Evolutionary conservation across 176 grass and related monocot genomes (phyloP), one percentile per base, ranked within the genome.

Genomic region (Ensete glaucum): DNA sequence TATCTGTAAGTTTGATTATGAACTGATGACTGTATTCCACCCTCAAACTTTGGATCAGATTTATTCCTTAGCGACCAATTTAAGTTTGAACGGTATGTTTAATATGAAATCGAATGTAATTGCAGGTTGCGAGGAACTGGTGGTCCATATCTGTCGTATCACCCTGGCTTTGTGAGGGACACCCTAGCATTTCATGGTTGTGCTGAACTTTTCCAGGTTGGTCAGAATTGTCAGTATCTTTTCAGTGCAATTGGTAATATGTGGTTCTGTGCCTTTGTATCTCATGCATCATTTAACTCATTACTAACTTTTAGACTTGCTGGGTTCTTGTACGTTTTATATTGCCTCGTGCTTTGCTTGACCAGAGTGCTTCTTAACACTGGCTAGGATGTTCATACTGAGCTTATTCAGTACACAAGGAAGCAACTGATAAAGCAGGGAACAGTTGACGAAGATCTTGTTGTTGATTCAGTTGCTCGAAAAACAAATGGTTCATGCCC

Each of bases 111-210:
- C 65, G 10, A 62, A 14, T 76, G 9, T 9, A 12, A 74, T 82
- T 91, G 76, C 85, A 99, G 95, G 77, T 85, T 99, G 79, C 84
- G 83, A 58, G 84, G 82, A 79, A 91, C 85, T 74, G 90, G 88
- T 14, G 51, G 27, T 81, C 90, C 90, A 55, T 94, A 99, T 89
- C 78, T 99, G 34, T 88, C 84, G 50, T 94, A 99, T 87, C 82
- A 94, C 55, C 88, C 90, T 51, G 90, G 95, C 71, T 77, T 99
- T 34, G 68, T 91, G 49, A 94, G 86, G 78, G 90, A 93, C 79
- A 87, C 91, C 83, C 76, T 99, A 87, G 95, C 95, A 77, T 94
- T 91, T 94, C 95, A 99, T 94, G 95, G 95, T 73, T 99, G 90
- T 72, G 95, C 95, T 55, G 95, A 99, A 87, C 88, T 86, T 52